These are phyloP conservation scores for Heritiera littoralis DNA, from an alignment of 345 rosid species.

Conservation along the genomic window DNA sequence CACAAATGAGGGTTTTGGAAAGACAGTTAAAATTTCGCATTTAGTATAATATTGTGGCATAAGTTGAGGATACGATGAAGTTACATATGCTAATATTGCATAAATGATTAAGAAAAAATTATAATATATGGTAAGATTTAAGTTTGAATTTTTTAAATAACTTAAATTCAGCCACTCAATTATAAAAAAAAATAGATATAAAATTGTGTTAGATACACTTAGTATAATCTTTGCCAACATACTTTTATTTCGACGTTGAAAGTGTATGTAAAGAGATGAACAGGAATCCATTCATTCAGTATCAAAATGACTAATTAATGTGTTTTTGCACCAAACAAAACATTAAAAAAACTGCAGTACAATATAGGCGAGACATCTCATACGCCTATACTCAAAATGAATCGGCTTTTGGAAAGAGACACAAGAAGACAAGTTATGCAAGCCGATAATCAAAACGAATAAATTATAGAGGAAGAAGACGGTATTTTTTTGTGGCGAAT, in stretches of 20 bases:
- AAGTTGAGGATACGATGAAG: too few species aligned
- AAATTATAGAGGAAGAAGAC: neutral
- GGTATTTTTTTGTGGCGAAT: neutral
- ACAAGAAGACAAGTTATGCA: neutral
- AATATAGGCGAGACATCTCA: neutral
- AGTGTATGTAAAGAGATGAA: neutral
- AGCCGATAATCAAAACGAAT: neutral
- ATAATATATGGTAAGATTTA: too few species aligned
- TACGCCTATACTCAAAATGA: neutral
- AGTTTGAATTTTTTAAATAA: too few species aligned
- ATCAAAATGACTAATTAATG: neutral
- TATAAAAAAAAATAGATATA: neutral
- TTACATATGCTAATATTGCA: too few species aligned
- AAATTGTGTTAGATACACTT: neutral
- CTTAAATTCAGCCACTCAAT: too few species aligned
- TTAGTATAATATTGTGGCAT: neutral
- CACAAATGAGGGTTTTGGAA: neutral
- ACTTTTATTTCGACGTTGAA: neutral
- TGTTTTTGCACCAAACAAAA: neutral
- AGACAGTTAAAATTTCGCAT: neutral
- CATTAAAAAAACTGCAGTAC: neutral
- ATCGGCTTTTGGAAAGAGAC: neutral
- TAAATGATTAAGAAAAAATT: too few species aligned
- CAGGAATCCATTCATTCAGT: neutral
- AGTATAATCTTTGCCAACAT: neutral